Conservation (phyloP, 345 rosid genomes). For the Lumnitzera littorea region DNA sequence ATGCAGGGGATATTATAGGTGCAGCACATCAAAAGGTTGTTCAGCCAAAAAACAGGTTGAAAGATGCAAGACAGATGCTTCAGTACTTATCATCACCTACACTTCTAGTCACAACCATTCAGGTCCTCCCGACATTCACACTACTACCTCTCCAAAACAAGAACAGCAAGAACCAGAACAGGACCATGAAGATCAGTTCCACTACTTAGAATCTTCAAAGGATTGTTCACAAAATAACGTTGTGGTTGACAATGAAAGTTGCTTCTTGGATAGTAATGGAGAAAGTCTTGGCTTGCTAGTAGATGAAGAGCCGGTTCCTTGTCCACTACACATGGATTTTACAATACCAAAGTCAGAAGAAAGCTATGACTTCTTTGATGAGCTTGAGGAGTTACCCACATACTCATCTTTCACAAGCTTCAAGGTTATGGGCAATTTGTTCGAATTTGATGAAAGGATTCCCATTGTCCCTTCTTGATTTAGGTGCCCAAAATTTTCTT, state of each 20-base stretch:
- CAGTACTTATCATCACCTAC: constrained; percentile 56
- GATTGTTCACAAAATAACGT: constrained; percentile 26
- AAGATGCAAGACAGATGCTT: constrained; percentile 60
- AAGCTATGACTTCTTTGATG: constrained; percentile 63
- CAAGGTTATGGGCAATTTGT: constrained; percentile 26
- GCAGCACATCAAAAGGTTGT: constrained; percentile 71
- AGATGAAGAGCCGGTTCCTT: constrained; percentile 43
- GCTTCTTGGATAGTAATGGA: background rate
- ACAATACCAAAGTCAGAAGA: constrained; percentile 16
- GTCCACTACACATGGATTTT: constrained; percentile 1
- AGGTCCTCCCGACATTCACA: constrained; percentile 31
- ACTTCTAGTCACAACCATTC: constrained; percentile 64
- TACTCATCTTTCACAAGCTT: constrained; percentile 38
- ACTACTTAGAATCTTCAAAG: constrained; percentile 33
- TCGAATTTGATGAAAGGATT: constrained; percentile 48
- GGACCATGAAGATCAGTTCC: constrained; percentile 24
- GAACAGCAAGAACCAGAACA: constrained; percentile 15
- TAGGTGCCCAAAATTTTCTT: background rate
- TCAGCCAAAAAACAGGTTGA: constrained; percentile 71
- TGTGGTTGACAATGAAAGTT: constrained; percentile 20
- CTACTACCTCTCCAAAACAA: constrained; percentile 8
- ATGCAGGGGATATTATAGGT: constrained; percentile 64
- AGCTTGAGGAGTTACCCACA: constrained; percentile 59
- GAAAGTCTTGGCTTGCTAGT: constrained; percentile 22
- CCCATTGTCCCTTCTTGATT: constrained; percentile 38